These are phyloP conservation scores for Codiaeum variegatum DNA, from an alignment of 441 rosid species.

Conservation along the genomic window DNA sequence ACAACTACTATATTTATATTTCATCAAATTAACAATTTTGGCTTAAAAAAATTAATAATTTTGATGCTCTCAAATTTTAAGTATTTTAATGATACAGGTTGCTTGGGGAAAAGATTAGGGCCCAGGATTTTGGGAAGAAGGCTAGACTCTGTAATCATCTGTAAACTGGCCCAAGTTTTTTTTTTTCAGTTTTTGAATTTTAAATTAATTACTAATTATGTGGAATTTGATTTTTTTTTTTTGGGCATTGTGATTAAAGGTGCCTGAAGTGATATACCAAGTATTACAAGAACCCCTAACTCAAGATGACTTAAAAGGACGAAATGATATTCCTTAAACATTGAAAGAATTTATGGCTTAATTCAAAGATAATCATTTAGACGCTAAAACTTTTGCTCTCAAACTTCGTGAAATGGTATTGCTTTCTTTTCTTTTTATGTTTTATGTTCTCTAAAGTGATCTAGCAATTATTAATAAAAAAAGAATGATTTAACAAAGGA, in stretches of 20 bases:
- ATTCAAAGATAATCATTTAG: constrained; percentile 48
- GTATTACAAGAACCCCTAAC: constrained; percentile 59
- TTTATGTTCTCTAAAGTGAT: background rate
- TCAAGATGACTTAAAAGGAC: constrained; percentile 64
- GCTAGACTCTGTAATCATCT: constrained; percentile 50
- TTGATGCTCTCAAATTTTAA: no score
- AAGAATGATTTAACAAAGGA: no score
- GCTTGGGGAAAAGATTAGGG: constrained; percentile 73
- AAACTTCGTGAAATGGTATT: constrained; percentile 88
- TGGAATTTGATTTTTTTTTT: background rate
- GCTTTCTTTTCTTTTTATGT: background rate
- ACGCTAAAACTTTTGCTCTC: constrained; percentile 74
- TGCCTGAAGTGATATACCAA: constrained; percentile 80
- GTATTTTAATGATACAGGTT: constrained; percentile 51
- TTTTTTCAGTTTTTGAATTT: background rate
- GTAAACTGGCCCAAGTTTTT: background rate
- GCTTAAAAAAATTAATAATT: no score
- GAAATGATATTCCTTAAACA: constrained; percentile 77
- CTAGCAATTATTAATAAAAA: no score
- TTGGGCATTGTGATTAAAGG: constrained; percentile 32
- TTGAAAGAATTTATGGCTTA: constrained; percentile 71
- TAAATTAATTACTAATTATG: background rate
- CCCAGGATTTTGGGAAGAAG: constrained; percentile 74
- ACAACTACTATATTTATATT: background rate
- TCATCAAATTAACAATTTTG: background rate